phyloP scores from a whole-genome alignment of 352 stramenopile species.

The Globisporangium barbulae region DNA sequence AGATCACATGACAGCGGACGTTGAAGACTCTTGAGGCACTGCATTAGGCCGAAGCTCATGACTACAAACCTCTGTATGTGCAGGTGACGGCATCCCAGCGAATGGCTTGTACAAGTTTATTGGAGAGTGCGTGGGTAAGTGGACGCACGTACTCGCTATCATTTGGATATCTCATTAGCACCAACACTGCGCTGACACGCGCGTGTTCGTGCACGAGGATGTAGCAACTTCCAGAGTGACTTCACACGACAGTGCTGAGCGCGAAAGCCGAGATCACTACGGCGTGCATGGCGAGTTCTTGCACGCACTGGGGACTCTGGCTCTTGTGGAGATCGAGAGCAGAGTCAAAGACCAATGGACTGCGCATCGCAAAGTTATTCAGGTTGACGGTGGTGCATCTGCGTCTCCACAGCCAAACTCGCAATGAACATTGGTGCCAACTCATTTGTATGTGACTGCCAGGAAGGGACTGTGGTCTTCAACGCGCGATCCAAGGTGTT shows the following conservation, averaged over 20 bases:
- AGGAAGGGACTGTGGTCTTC: slow-evolving; percentile 56
- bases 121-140: slow-evolving; percentile 42
- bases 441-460: not conserved
- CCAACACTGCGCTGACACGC: not conserved
- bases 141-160: not conserved
- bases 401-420: not conserved
- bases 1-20: not conserved
- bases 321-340: slow-evolving; percentile 64
- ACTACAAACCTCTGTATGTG: not conserved
- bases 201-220: not conserved
- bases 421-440: not conserved
- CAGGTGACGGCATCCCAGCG: slow-evolving; percentile 61
- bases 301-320: slow-evolving; percentile 35
- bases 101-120: slow-evolving; percentile 47
- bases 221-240: slow-evolving; percentile 37
- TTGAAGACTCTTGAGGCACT: not conserved
- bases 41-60: too few relatives aligned
- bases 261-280: slow-evolving; percentile 23
- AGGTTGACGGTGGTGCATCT: slow-evolving; percentile 26
- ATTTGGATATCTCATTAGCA: not conserved
- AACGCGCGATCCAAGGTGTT: slow-evolving; percentile 44
- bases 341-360: slow-evolving; percentile 48
- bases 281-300: slow-evolving; percentile 54
- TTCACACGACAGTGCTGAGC: slow-evolving; percentile 1
- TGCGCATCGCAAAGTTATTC: slow-evolving; percentile 63